Conservation (phyloP, 202 grass and related monocot species). For the Schoenoplectus tabernaemontani region DNA sequence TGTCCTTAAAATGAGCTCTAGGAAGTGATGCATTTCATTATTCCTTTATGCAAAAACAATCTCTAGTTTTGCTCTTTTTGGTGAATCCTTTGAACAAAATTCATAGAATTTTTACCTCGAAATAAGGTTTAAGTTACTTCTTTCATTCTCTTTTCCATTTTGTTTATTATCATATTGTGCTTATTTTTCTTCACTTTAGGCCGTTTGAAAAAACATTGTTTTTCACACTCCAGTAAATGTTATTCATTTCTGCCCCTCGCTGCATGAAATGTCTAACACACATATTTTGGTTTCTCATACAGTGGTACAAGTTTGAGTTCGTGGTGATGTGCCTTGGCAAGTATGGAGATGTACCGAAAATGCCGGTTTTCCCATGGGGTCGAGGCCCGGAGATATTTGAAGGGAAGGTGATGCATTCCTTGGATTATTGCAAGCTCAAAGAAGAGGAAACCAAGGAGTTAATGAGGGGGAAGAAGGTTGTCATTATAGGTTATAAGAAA, state of each 20-base stretch:
- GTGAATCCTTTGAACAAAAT: no score
- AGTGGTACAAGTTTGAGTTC: conserved; percentile 81
- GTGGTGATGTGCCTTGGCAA: conserved; percentile 95
- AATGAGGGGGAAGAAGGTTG: conserved; percentile 87
- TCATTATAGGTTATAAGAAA: conserved; percentile 92
- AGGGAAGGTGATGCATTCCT: conserved; percentile 67
- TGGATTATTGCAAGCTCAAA: conserved; percentile 90
- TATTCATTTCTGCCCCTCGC: no score
- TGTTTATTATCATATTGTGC: neutral
- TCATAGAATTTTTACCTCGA: no score
- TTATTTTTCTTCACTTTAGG: neutral
- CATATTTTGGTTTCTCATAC: neutral
- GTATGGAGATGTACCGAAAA: conserved; percentile 72
- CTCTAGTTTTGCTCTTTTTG: conserved; percentile 9
- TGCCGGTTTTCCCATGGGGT: conserved; percentile 51
- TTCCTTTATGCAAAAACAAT: neutral
- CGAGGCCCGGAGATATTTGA: conserved; percentile 67
- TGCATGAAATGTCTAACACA: neutral
- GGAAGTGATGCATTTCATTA: neutral
- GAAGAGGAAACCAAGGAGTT: conserved; percentile 45
- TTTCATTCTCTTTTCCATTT: no score
- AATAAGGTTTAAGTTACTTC: no score
- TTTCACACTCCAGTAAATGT: no score
- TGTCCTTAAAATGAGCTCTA: neutral
- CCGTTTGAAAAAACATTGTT: neutral